Evolutionary conservation across 108 stramenopile genomes (phyloP).

Genomic region (Cyclotella baltica): DNA sequence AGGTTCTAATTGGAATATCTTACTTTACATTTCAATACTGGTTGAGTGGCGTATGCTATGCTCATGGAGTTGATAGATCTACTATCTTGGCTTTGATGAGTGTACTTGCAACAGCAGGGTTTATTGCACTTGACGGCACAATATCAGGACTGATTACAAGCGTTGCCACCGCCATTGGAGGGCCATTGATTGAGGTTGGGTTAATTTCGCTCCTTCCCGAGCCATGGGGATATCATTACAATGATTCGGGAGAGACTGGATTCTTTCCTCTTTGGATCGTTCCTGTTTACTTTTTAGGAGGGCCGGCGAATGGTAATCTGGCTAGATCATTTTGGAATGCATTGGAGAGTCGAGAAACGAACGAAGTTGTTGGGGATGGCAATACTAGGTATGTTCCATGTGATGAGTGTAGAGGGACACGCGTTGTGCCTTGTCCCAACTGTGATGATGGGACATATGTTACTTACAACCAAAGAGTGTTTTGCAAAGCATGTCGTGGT

Average conservation of each 20-base stretch:
- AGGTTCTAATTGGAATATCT: conserved; percentile 76
- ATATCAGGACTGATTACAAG: conserved; percentile 68
- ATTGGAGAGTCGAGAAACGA: conserved; percentile 23
- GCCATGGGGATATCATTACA: conserved; percentile 79
- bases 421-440: conserved; percentile 76
- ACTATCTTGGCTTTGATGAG: conserved; percentile 78
- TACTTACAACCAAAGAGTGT: conserved; percentile 66
- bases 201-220: conserved; percentile 56
- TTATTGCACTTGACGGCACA: conserved; percentile 70
- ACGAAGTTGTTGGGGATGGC: not conserved
- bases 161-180: conserved; percentile 80
- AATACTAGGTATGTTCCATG: conserved; percentile 43
- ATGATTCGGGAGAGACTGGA: conserved; percentile 80
- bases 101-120: conserved; percentile 68
- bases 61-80: conserved; percentile 56
- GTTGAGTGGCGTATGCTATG: conserved; percentile 72
- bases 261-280: conserved; percentile 88
- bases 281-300: conserved; percentile 88
- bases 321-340: conserved; percentile 81
- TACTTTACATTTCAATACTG: conserved; percentile 91
- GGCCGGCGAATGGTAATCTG: conserved; percentile 88
- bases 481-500: conserved; percentile 73
- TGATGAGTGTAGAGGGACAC: conserved; percentile 64
- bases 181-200: conserved; percentile 83
- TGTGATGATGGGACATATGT: conserved; percentile 81